Evolutionary conservation across 192 early-diverging fungal species (phyloP).

Genomic region (Backusella parvicylindrica): DNA sequence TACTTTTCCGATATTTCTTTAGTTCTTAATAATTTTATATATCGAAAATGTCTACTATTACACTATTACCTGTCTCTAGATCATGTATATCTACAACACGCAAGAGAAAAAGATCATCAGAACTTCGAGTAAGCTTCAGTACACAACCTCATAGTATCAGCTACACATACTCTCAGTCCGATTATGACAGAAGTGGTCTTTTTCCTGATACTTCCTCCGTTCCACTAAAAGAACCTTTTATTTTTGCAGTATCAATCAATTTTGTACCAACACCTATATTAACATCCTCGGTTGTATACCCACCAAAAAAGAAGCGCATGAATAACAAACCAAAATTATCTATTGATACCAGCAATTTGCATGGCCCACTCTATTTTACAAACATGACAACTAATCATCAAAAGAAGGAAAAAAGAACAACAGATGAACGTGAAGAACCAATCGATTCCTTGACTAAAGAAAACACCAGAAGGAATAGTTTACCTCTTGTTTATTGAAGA

Average conservation of each 20-base stretch:
- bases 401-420: constrained; percentile 1
- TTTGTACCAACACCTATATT: not conserved
- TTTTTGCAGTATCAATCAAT: constrained; percentile 11
- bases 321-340: constrained; percentile 16
- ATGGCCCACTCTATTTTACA: constrained; percentile 24
- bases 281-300: not conserved
- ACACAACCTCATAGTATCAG: constrained; percentile 13
- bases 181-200: constrained; percentile 27
- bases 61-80: not conserved
- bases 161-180: constrained; percentile 21
- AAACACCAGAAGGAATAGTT: constrained; percentile 20
- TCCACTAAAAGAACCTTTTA: not conserved
- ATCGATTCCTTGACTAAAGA: constrained; percentile 4
- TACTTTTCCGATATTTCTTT: too few species aligned
- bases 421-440: not conserved
- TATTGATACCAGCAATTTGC: constrained; percentile 24
- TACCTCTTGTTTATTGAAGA: not conserved
- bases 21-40: not conserved
- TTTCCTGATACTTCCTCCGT: constrained; percentile 11
- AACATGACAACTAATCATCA: constrained; percentile 25
- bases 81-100: constrained; percentile 2
- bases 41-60: constrained; percentile 1
- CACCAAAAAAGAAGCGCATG: constrained; percentile 7
- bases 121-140: constrained; percentile 17
- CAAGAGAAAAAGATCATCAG: constrained; percentile 1